Base-by-base conservation (phyloP, 495 filamentous ascomycete genomes). In the Ramalina intermedia region DNA sequence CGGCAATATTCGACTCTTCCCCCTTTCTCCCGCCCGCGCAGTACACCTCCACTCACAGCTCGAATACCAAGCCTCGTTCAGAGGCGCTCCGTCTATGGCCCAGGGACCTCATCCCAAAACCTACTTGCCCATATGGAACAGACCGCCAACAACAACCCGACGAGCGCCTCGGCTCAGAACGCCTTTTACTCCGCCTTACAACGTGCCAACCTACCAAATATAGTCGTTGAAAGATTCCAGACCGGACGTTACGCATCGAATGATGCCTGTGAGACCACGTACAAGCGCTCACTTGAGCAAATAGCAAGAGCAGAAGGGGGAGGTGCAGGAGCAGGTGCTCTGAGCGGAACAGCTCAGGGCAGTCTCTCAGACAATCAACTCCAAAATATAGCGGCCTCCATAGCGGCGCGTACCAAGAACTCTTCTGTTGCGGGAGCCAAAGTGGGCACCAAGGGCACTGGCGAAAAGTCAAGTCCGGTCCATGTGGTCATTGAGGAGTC, bases 401-500 rank as follows among this genome's bases (percentile, higher is more conserved):
- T 93, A 42, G 86, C 84, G 45, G 87, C 88, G 49, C 78, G 78
- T 21, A 74, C 72, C 38, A 69, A 74, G 37, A 87, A 86, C 35
- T 75, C 77, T 47, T 82, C 82, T 58, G 58, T 84, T 48, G 72
- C 74, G 6, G 64, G 76, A 61, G 63, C 62, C 48, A 65, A 58
- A 58, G 66, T 54, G 47, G 68, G 61, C 55, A 60, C 66, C 42
- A 60, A 56, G 35, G 78, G 80, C 23, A 74, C 72, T 36, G 86
- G 86, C 40, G 80, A 70, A 3, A 90, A 88, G 65, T 78, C 80
- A 35, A 75, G 79, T 39, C 91, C 89, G 13, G 70, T 96, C 35
- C 85, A 96, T 59, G 91, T 98, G 17, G 87, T 96, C 17, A 87
- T 96, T n/a, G 89, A 96, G 52, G 89, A 98, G 58, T 84, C 85